These are phyloP conservation scores for Phytophthora vignae DNA, from an alignment of 352 stramenopile genomes.

Conservation along the genomic window DNA sequence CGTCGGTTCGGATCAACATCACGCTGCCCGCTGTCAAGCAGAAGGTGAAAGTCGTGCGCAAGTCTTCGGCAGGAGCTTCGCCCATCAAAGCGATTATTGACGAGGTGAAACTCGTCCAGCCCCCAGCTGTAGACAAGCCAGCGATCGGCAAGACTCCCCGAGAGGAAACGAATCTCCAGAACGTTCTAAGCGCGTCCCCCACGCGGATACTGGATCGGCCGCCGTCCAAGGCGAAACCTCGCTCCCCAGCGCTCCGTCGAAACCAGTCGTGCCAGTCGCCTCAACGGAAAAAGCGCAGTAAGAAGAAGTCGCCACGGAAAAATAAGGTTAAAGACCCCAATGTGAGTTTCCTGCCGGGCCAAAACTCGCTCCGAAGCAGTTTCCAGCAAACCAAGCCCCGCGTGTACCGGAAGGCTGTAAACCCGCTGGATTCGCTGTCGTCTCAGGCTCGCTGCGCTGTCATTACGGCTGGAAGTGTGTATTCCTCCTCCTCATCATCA, in stretches of 20 bases:
- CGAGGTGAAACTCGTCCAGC: constrained; percentile 12
- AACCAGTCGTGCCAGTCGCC: constrained; percentile 15
- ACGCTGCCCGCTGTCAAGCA: constrained; percentile 41
- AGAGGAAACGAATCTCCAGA: constrained; percentile 14
- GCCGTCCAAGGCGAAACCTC: constrained; percentile 9
- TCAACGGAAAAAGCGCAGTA: constrained; percentile 18
- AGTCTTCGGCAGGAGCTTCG: constrained; percentile 11
- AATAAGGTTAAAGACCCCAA: constrained; percentile 8
- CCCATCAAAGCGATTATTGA: constrained; percentile 19
- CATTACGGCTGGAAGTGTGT: constrained; percentile 35
- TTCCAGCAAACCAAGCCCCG: constrained; percentile 65
- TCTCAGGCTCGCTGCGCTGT: constrained; percentile 53
- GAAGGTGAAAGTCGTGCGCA: constrained; percentile 14
- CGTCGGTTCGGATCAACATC: constrained; percentile 53
- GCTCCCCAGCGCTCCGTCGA: constrained; percentile 12
- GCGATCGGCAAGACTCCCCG: background rate
- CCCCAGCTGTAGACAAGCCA: background rate
- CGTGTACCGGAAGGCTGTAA: constrained; percentile 53
- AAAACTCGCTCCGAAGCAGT: constrained; percentile 66
- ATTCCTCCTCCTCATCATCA: constrained; percentile 5
- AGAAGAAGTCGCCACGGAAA: constrained; percentile 7
- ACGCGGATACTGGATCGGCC: constrained; percentile 26
- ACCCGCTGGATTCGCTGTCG: constrained; percentile 34
- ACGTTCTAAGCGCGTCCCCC: constrained; percentile 31
- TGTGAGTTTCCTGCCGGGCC: constrained; percentile 34